Percentiles rank a stretch among this genome's conserved stretches.
Evolutionary conservation across 805 yeast genomes (phyloP).

Genomic region (Candida silvatica): DNA sequence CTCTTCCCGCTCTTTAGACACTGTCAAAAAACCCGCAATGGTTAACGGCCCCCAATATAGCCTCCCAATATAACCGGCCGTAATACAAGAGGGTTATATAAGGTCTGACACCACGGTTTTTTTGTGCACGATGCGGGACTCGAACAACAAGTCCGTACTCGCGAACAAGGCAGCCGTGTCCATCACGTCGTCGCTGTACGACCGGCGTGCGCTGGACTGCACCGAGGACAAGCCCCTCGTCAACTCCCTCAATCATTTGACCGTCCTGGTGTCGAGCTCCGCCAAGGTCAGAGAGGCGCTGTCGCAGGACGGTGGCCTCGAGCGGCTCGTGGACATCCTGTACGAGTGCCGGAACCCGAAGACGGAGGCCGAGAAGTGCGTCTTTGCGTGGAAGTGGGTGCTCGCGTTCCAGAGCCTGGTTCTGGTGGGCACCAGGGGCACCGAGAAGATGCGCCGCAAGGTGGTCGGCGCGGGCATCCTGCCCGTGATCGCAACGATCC

Average conservation of each 20-base stretch:
- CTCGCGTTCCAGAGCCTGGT: slow-evolving; percentile 89
- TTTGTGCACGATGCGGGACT: slow-evolving; percentile 69
- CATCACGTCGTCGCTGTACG: slow-evolving; percentile 82
- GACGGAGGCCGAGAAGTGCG: slow-evolving; percentile 34
- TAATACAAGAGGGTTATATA: too few relatives aligned
- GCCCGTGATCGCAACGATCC: slow-evolving; percentile 83
- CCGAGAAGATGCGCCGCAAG: slow-evolving; percentile 74
- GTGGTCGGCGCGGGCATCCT: slow-evolving; percentile 89
- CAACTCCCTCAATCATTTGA: slow-evolving; percentile 83
- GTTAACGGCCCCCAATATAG: too few relatives aligned
- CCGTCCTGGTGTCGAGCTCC: slow-evolving; percentile 78
- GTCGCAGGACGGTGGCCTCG: slow-evolving; percentile 85
- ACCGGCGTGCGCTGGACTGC: slow-evolving; percentile 86
- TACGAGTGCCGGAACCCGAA: slow-evolving; percentile 58
- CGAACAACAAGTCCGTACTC: slow-evolving; percentile 71
- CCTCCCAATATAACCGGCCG: too few relatives aligned
- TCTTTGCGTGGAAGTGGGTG: slow-evolving; percentile 95
- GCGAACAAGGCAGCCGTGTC: slow-evolving; percentile 89
- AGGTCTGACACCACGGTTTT: neutral
- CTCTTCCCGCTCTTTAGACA: too few relatives aligned
- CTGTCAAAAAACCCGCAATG: too few relatives aligned
- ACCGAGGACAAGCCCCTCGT: slow-evolving; percentile 85
- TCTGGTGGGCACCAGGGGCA: slow-evolving; percentile 86
- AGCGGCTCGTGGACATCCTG: slow-evolving; percentile 74
- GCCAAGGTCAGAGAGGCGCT: slow-evolving; percentile 88